A percentile compares a stretch with the other conserved stretches of the same genome.
Conservation (phyloP, 805 yeast genomes). For the Ogataea zsoltii region DNA sequence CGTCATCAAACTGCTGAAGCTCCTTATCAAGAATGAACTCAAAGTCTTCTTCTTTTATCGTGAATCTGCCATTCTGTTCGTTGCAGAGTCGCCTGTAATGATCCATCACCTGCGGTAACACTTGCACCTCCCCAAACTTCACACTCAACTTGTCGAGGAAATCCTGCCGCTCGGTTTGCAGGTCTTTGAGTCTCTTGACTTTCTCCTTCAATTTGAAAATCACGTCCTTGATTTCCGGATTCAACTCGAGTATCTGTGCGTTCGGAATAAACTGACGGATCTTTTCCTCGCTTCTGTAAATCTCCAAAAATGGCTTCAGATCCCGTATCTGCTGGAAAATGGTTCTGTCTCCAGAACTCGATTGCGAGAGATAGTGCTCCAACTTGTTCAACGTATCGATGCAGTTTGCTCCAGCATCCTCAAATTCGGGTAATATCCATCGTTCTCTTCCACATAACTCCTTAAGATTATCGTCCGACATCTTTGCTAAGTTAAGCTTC, state of each 20-base stretch:
- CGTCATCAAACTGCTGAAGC: conserved; percentile 52
- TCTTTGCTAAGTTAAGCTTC: conserved; percentile 48
- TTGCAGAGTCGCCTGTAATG: conserved; percentile 29
- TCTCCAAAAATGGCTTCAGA: conserved; percentile 47
- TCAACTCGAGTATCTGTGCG: conserved; percentile 37
- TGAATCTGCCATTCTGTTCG: conserved; percentile 38
- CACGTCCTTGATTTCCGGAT: conserved; percentile 32
- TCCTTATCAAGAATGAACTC: conserved; percentile 40
- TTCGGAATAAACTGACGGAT: conserved; percentile 42
- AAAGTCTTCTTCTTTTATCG: conserved; percentile 33
- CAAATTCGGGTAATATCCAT: conserved; percentile 56
- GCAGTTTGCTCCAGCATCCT: conserved; percentile 43
- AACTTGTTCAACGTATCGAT: conserved; percentile 44
- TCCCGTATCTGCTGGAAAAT: conserved; percentile 47
- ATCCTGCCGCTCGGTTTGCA: conserved; percentile 40
- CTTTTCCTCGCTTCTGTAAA: conserved; percentile 35
- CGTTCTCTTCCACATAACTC: conserved; percentile 49
- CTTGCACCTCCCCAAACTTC: conserved; percentile 46
- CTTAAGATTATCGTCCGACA: conserved; percentile 56
- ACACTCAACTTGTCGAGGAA: conserved; percentile 44
- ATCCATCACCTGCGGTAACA: conserved; percentile 52
- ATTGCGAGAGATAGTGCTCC: conserved; percentile 52
- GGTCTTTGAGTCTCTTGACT: conserved; percentile 30
- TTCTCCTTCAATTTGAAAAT: conserved; percentile 39
- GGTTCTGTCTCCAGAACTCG: conserved; percentile 59